Evolutionary conservation across 225 moss, liverwort and hornwort genomes (phyloP).

Genomic region (Polytrichum commune): DNA sequence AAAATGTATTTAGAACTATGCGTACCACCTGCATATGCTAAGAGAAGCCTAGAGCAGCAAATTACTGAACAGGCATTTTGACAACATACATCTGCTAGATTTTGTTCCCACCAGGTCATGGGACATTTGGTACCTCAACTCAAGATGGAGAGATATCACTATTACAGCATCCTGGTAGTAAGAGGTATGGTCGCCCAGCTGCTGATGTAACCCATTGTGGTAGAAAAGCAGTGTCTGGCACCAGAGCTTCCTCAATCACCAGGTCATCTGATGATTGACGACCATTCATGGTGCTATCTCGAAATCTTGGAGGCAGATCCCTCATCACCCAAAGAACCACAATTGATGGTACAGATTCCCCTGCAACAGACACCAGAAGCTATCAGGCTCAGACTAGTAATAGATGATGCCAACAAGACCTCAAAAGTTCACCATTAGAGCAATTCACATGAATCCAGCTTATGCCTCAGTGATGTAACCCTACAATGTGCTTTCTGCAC

Average conservation of each 20-base stretch:
- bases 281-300: slow-evolving; percentile 34
- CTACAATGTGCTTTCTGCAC: too few species aligned
- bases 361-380: slow-evolving; percentile 27
- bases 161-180: slow-evolving; percentile 38
- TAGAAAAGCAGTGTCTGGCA: slow-evolving; percentile 39
- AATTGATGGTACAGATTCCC: slow-evolving; percentile 79
- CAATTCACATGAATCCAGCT: too few species aligned
- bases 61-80: too few species aligned
- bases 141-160: slow-evolving; percentile 52
- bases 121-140: slow-evolving; percentile 17
- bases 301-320: slow-evolving; percentile 69
- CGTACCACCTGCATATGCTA: neutral
- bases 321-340: slow-evolving; percentile 95
- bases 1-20: neutral
- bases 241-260: slow-evolving; percentile 44
- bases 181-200: slow-evolving; percentile 29
- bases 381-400: neutral
- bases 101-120: too few species aligned
- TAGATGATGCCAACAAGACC: neutral
- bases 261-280: slow-evolving; percentile 22
- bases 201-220: slow-evolving; percentile 33
- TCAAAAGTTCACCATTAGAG: neutral
- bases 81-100: too few species aligned
- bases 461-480: too few species aligned
- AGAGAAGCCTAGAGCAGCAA: neutral